These are phyloP conservation scores for Ensete glaucum DNA, from an alignment of 176 grass and related monocot genomes.

Conservation along the genomic window DNA sequence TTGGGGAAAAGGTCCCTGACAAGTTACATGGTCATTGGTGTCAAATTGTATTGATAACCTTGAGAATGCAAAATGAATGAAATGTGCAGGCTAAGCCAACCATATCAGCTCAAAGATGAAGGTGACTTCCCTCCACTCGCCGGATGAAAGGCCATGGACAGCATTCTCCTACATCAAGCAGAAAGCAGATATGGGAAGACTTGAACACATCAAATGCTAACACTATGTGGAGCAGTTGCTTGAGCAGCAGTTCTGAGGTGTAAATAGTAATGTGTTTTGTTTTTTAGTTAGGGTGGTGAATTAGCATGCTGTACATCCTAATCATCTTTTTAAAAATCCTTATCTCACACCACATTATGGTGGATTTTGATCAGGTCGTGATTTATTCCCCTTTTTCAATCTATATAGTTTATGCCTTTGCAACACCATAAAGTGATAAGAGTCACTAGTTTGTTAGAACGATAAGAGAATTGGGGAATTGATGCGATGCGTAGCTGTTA, in stretches of 20 bases:
- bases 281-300: neutral
- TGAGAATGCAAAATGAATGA: slow-evolving; percentile 3
- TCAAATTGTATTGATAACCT: neutral
- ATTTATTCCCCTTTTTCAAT: neutral
- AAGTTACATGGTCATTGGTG: neutral
- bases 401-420: neutral
- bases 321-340: neutral
- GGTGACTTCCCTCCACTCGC: slow-evolving; percentile 78
- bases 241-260: neutral
- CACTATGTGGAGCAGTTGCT: slow-evolving; percentile 3
- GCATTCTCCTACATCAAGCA: slow-evolving; percentile 7
- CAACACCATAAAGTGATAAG: neutral
- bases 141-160: slow-evolving; percentile 26
- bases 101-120: slow-evolving; percentile 72
- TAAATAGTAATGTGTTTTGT: neutral
- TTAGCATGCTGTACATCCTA: slow-evolving; percentile 23
- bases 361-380: neutral
- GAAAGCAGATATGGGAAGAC: neutral
- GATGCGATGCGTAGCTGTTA: neutral
- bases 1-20: neutral
- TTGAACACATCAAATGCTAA: neutral
- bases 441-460: neutral
- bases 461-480: neutral
- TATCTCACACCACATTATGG: neutral
- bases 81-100: slow-evolving; percentile 38